Evolutionary conservation across 1,284 basidiomycete species (phyloP).

Genomic region (Leccinum pachyderme): DNA sequence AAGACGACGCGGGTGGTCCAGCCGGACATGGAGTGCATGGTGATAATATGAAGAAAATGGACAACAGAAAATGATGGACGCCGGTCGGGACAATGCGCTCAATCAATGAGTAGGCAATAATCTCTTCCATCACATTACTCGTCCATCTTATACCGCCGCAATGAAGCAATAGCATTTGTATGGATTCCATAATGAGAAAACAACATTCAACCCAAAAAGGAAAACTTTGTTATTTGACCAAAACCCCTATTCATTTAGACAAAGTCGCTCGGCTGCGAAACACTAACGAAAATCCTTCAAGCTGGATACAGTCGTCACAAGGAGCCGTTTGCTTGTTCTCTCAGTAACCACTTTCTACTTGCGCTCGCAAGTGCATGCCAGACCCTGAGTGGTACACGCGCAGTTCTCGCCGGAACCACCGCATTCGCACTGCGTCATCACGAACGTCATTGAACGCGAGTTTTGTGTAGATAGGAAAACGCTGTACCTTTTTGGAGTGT

Average conservation of each 20-base stretch:
- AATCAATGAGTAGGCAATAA: conserved; percentile 24
- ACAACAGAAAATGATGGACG: conserved; percentile 2
- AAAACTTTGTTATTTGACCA: conserved; percentile 2
- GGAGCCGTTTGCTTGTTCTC: conserved; percentile 8
- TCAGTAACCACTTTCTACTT: conserved; percentile 12
- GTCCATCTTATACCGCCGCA: conserved; percentile 12
- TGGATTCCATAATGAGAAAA: not conserved
- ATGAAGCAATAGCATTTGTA: not conserved
- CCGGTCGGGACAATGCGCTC: conserved; percentile 6
- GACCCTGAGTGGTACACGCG: conserved; percentile 13
- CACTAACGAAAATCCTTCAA: not conserved
- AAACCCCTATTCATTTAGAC: conserved; percentile 3
- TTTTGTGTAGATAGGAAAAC: not conserved
- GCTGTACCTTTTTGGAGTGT: conserved; percentile 20
- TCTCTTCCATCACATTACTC: not conserved
- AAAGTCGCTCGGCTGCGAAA: conserved; percentile 3
- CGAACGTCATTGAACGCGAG: not conserved
- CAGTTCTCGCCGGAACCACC: conserved; percentile 20
- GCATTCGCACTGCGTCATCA: conserved; percentile 22
- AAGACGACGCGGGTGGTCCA: conserved; percentile 14
- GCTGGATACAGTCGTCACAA: conserved; percentile 4
- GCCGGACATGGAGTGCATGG: conserved; percentile 14
- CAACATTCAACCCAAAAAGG: conserved; percentile 26
- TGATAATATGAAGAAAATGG: not conserved
- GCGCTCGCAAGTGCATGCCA: conserved; percentile 17